A percentile compares a stretch with the other conserved stretches of the same genome.
Conservation (phyloP, 2,329 filamentous ascomycete genomes). For the Epichloe amarillans region DNA sequence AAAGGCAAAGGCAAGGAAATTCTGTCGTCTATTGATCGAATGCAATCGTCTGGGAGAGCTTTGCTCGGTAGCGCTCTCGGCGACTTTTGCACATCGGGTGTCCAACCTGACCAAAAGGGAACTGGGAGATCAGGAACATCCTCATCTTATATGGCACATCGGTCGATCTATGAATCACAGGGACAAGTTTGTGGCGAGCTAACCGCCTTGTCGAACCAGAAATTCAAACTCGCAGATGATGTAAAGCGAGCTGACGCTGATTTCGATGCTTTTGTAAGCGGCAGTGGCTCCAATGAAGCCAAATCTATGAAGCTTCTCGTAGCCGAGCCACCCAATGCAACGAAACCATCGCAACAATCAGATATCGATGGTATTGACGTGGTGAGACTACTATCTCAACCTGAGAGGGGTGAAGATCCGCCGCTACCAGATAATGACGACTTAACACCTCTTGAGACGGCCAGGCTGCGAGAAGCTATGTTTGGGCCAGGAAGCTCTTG, state of each 20-base stretch:
- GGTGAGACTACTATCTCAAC: constrained; percentile 21
- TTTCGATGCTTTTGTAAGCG: not conserved
- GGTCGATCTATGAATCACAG: not conserved
- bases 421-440: constrained; percentile 12
- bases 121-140: not conserved
- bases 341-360: constrained; percentile 9
- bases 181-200: not conserved
- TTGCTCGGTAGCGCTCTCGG: not conserved
- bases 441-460: constrained; percentile 17
- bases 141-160: not conserved
- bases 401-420: constrained; percentile 10
- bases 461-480: constrained; percentile 23
- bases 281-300: not conserved
- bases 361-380: constrained; percentile 18
- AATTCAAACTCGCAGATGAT: not conserved
- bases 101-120: constrained; percentile 8
- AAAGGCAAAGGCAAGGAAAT: constrained; percentile 8
- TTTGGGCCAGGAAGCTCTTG: constrained; percentile 15
- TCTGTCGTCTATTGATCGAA: not conserved
- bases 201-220: not conserved
- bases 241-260: not conserved
- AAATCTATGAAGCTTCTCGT: not conserved
- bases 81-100: not conserved
- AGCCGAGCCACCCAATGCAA: not conserved
- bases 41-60: constrained; percentile 1